Conservation (phyloP, 2,329 filamentous ascomycete genomes). For the Neonectria faginata region DNA sequence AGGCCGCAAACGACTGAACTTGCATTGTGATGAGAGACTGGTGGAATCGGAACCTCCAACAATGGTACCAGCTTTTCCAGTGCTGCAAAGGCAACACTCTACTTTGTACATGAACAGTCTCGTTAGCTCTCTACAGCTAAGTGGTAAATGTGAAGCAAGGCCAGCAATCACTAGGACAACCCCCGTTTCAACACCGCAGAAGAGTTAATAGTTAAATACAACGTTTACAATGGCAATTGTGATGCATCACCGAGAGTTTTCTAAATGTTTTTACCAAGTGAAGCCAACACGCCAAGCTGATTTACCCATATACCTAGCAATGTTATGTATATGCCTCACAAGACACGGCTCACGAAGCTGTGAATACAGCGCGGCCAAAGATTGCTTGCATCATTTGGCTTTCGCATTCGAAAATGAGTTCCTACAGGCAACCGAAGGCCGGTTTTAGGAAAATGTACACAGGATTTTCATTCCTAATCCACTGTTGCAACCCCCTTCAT, state of each 20-base stretch:
- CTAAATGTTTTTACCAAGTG: background rate
- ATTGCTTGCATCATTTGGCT: slow-evolving; percentile 44
- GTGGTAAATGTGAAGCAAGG: background rate
- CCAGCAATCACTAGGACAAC: background rate
- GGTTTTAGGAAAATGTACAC: slow-evolving; percentile 54
- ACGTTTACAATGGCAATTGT: background rate
- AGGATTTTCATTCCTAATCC: slow-evolving; percentile 48
- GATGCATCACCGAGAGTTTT: background rate
- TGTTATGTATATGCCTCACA: slow-evolving; percentile 23
- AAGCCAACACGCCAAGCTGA: background rate
- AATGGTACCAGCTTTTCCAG: background rate
- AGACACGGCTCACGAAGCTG: background rate
- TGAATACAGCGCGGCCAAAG: background rate
- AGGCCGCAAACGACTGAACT: background rate
- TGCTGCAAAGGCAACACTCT: too few species aligned
- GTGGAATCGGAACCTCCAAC: background rate
- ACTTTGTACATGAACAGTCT: background rate
- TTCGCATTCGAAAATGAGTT: slow-evolving; percentile 49
- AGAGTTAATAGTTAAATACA: slow-evolving; percentile 7
- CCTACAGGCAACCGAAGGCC: slow-evolving; percentile 49
- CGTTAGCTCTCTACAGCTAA: background rate
- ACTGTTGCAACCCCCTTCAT: slow-evolving; percentile 36
- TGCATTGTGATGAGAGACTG: background rate
- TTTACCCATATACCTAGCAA: too few species aligned
- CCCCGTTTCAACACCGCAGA: background rate